phyloP scores from a whole-genome alignment of 768 basidiomycete species.

The Podaxis mareebaensis region DNA sequence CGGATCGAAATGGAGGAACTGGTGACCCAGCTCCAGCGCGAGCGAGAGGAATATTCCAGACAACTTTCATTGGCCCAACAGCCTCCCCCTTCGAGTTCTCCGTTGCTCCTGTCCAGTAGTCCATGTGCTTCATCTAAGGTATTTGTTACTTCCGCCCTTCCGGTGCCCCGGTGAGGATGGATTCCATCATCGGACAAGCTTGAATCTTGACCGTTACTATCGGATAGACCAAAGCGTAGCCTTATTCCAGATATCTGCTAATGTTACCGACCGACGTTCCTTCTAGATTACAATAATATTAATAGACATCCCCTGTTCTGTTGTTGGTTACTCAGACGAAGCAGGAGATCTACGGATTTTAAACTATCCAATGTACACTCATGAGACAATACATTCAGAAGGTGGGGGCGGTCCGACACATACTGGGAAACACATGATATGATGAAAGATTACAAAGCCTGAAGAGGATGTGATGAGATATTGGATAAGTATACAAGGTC shows the following conservation, averaged over 20 bases:
- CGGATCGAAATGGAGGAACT: slow-evolving; percentile 16
- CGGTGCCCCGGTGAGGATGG: neutral
- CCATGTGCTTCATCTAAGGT: slow-evolving; percentile 8
- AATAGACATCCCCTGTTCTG: neutral
- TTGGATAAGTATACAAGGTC: slow-evolving; percentile 16
- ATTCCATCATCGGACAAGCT: neutral
- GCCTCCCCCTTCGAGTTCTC: slow-evolving; percentile 7
- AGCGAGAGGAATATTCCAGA: slow-evolving; percentile 8
- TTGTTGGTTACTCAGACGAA: neutral
- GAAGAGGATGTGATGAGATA: slow-evolving; percentile 5
- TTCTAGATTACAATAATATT: neutral
- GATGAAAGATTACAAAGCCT: slow-evolving; percentile 4
- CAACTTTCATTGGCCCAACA: neutral
- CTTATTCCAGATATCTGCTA: neutral
- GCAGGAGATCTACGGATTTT: neutral
- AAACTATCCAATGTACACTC: neutral
- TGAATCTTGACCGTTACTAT: neutral
- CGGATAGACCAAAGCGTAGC: neutral
- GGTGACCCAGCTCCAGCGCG: slow-evolving; percentile 12
- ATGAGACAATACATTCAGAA: neutral
- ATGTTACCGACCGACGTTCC: neutral
- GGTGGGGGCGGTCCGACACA: neutral
- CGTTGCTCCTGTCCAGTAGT: slow-evolving; percentile 14
- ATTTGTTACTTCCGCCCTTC: neutral
- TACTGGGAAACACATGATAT: neutral